Percentiles rank a stretch among this genome's conserved stretches.
These are phyloP conservation scores for Skeletonema tropicum DNA, from an alignment of 108 stramenopile genomes.

Conservation along the genomic window DNA sequence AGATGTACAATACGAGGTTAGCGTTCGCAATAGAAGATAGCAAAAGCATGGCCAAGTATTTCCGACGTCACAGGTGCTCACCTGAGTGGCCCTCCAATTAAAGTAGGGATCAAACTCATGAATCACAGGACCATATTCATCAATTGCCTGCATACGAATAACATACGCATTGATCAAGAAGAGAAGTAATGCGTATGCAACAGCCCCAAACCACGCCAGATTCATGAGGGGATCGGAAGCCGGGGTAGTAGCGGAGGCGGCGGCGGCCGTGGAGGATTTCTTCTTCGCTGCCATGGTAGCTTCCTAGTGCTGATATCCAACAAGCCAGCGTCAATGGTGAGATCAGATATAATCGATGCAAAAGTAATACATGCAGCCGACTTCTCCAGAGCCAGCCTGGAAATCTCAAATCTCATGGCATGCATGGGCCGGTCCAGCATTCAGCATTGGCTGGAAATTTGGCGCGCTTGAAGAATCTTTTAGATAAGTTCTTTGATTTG, in stretches of 20 bases:
- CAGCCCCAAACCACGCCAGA: slow-evolving; percentile 66
- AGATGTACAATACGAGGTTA: background rate
- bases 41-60: background rate
- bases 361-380: too few relatives aligned
- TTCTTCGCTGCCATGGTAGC: background rate
- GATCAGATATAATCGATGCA: too few relatives aligned
- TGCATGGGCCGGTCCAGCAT: too few relatives aligned
- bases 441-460: too few relatives aligned
- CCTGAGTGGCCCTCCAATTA: slow-evolving; percentile 93
- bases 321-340: background rate
- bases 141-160: slow-evolving; percentile 90
- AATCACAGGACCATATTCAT: slow-evolving; percentile 95
- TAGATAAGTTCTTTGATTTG: too few relatives aligned
- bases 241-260: background rate
- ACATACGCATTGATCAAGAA: slow-evolving; percentile 71
- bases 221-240: slow-evolving; percentile 46
- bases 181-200: slow-evolving; percentile 47
- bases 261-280: background rate
- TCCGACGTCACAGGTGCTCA: slow-evolving; percentile 27
- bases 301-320: too few relatives aligned
- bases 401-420: too few relatives aligned
- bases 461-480: too few relatives aligned
- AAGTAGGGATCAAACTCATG: slow-evolving; percentile 98
- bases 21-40: background rate
- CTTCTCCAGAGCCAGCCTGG: too few relatives aligned